Evolutionary conservation across 768 basidiomycete species (phyloP).

Genomic region (Suillus luteus): DNA sequence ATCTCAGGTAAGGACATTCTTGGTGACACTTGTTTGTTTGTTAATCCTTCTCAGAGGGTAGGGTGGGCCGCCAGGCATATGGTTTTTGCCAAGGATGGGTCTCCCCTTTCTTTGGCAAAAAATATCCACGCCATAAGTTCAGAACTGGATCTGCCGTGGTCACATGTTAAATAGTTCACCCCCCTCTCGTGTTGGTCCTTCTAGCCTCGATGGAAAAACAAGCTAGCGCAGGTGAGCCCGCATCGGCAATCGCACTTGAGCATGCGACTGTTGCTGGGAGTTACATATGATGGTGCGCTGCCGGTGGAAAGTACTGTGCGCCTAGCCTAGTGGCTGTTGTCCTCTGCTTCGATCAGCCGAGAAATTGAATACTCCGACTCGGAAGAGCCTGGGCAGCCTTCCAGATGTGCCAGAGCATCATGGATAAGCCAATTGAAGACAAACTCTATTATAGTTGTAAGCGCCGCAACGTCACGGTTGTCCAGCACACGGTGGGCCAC

Average conservation of each 20-base stretch:
- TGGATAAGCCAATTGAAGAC: no score
- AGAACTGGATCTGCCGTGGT: not conserved
- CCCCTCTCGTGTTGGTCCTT: not conserved
- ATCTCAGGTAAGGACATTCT: slow-evolving; percentile 63
- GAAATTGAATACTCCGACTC: no score
- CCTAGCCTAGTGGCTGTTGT: no score
- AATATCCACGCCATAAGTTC: not conserved
- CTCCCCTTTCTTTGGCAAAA: not conserved
- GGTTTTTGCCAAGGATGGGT: not conserved
- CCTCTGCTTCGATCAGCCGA: no score
- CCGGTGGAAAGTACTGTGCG: no score
- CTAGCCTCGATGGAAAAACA: not conserved
- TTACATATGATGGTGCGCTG: not conserved
- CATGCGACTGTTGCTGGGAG: not conserved
- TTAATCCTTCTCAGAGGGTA: slow-evolving; percentile 34
- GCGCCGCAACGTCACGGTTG: no score
- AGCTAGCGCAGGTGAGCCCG: not conserved
- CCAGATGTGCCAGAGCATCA: no score
- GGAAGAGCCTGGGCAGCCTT: no score
- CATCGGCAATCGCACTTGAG: not conserved
- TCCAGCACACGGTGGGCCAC: no score
- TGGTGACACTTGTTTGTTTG: slow-evolving; percentile 36
- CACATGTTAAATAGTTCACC: not conserved
- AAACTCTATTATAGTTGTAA: no score
- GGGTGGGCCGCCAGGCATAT: not conserved